Evolutionary conservation across 2,329 filamentous ascomycete genomes (phyloP).

Genomic region (Fusarium secorum): DNA sequence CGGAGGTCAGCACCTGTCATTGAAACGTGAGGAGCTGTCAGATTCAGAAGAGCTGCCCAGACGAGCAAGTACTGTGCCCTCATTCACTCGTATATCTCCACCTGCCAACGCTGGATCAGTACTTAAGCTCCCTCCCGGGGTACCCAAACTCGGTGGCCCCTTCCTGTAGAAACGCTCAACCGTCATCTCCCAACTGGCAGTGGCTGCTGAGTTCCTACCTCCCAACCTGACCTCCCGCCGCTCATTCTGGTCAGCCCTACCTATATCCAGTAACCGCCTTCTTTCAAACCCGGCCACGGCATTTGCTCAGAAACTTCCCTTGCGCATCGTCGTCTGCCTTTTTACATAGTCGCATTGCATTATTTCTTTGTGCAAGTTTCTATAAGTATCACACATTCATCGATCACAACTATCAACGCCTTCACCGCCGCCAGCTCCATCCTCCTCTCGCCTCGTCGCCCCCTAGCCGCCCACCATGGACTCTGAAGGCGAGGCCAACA

Average conservation of each 20-base stretch:
- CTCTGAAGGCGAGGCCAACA: slow-evolving; percentile 52
- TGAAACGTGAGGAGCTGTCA: slow-evolving; percentile 21
- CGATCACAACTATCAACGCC: slow-evolving; percentile 26
- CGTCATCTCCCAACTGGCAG: slow-evolving; percentile 24
- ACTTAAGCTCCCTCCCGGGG: slow-evolving; percentile 24
- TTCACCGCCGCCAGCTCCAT: slow-evolving; percentile 41
- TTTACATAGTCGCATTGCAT: slow-evolving; percentile 21
- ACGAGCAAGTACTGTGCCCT: slow-evolving; percentile 11
- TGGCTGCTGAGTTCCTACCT: slow-evolving; percentile 27
- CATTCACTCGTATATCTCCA: slow-evolving; percentile 18
- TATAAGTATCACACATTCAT: slow-evolving; percentile 6
- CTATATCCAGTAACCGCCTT: slow-evolving; percentile 36
- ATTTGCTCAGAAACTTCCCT: slow-evolving; percentile 2
- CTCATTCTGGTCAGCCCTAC: slow-evolving; percentile 41
- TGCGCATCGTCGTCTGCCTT: background rate
- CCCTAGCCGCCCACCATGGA: slow-evolving; percentile 51
- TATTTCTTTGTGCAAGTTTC: slow-evolving; percentile 3
- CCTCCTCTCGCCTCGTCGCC: slow-evolving; percentile 17
- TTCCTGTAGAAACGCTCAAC: slow-evolving; percentile 17
- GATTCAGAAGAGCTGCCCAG: slow-evolving; percentile 6
- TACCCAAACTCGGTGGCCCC: slow-evolving; percentile 12
- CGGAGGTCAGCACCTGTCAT: slow-evolving; percentile 5
- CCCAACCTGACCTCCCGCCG: slow-evolving; percentile 27
- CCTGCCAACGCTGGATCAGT: background rate
- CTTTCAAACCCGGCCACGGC: slow-evolving; percentile 27